Evolutionary conservation across 306 rosid species (phyloP), one percentile per base, ranked within the genome.

Genomic region (Gastrolobium villosum): DNA sequence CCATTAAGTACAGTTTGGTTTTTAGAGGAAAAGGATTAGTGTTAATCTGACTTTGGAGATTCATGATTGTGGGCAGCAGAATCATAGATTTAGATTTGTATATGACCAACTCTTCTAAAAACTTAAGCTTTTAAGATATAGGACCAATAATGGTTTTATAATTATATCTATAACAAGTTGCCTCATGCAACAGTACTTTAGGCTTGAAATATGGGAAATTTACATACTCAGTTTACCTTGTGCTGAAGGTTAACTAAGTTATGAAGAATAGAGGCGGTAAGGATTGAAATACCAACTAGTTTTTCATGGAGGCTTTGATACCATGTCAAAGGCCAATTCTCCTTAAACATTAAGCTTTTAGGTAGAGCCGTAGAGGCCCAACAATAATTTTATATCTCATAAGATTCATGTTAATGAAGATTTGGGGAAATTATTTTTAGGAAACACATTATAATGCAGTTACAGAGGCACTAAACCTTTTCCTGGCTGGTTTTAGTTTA

Each of bases 1-100:
- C 55, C 60, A 20, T 41, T 40, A 11, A 65, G 10, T 62, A 77
- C 10, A 32, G 32, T 44, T 65, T 72, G 6, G 52, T 40, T 31
- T 54, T 11, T 39, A 54, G 54, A 14, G 11, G 20, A 36, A 59
- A 28, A 64, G 41, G 40, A 32, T 8, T 46, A 14, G 14, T 9
- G 67, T 60, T 69, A 40, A 4, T 54, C 63, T 69, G 62, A 55
- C 70, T 34, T 57, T 26, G 1, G 52, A 57, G 43, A 62, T 30
- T 53, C 40, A 31, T 64, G 69, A 15, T 53, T 41, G 11, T 46
- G 7, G 66, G 39, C 14, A 52, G 72, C 45, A 30, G 57, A 64
- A 64, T 72, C 43, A 30, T 15, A n/a, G 50, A 59, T 72, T 40
- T 72, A 70, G 63, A 70, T 70, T 35, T 70, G 59, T 70, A 14